Conservation (phyloP, 345 rosid genomes). For the Microthlaspi erraticum region DNA sequence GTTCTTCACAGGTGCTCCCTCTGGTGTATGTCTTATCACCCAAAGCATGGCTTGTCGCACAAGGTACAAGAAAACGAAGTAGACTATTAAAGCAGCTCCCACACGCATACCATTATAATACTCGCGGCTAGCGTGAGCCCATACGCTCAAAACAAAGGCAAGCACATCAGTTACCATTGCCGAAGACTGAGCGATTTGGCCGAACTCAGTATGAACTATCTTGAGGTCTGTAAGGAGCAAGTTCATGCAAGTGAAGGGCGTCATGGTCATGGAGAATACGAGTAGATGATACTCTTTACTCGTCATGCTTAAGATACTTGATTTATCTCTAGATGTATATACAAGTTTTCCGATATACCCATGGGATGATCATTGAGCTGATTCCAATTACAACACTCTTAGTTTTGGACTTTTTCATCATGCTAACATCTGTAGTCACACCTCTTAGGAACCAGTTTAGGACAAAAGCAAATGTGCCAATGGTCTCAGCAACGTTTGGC, state of each 20-base stretch:
- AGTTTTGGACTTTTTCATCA: slow-evolving; percentile 23
- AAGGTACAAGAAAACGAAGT: slow-evolving; percentile 23
- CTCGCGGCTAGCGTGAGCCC: neutral
- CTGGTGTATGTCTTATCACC: slow-evolving; percentile 47
- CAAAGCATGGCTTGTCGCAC: slow-evolving; percentile 45
- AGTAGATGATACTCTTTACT: neutral
- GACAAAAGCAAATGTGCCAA: slow-evolving; percentile 48
- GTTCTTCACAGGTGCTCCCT: slow-evolving; percentile 41
- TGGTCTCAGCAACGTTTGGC: slow-evolving; percentile 37
- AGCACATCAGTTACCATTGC: slow-evolving; percentile 45
- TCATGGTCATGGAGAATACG: slow-evolving; percentile 32
- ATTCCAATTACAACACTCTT: slow-evolving; percentile 38
- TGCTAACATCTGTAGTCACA: slow-evolving; percentile 50
- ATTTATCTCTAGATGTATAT: slow-evolving; percentile 26
- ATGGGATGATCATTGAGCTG: slow-evolving; percentile 34
- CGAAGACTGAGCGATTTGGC: slow-evolving; percentile 49
- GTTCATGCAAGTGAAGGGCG: slow-evolving; percentile 51
- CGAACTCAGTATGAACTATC: slow-evolving; percentile 53
- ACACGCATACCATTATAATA: neutral
- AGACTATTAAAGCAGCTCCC: neutral
- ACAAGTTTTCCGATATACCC: slow-evolving; percentile 31
- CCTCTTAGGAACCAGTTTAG: slow-evolving; percentile 55
- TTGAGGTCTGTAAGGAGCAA: slow-evolving; percentile 56
- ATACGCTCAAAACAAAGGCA: neutral
- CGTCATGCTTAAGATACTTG: slow-evolving; percentile 15